Percentiles rank a stretch among this genome's conserved stretches.
phyloP scores from a whole-genome alignment of 2,329 filamentous ascomycete species.

The Teratosphaeria pseudoeucalypti region DNA sequence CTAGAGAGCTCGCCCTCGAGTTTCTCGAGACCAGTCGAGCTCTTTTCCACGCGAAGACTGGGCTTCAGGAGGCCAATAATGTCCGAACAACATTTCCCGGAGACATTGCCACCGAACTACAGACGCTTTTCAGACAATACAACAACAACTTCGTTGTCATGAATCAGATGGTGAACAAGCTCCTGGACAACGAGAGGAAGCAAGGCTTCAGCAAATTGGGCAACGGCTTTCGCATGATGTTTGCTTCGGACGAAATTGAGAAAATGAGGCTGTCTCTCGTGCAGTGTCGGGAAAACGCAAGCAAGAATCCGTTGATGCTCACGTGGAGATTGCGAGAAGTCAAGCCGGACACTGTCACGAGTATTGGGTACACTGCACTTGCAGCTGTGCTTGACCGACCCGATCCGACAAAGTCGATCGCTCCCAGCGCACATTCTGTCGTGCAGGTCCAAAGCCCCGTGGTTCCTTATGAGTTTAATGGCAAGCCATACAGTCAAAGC shows the following conservation, averaged over 20 bases:
- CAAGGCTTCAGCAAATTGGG: slow-evolving; percentile 50
- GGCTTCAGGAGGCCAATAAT: slow-evolving; percentile 36
- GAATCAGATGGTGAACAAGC: slow-evolving; percentile 51
- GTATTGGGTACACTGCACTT: slow-evolving; percentile 51
- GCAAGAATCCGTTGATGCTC: slow-evolving; percentile 41
- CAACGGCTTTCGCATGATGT: slow-evolving; percentile 54
- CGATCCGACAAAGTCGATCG: slow-evolving; percentile 18
- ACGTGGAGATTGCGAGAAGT: slow-evolving; percentile 51
- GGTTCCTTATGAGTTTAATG: neutral
- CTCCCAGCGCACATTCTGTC: neutral
- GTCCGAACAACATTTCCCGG: slow-evolving; percentile 45
- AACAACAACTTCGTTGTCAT: slow-evolving; percentile 53
- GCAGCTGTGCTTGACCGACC: slow-evolving; percentile 53
- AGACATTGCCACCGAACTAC: slow-evolving; percentile 54
- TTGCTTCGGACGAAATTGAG: slow-evolving; percentile 50
- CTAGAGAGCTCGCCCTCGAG: slow-evolving; percentile 51
- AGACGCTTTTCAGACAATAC: slow-evolving; percentile 52
- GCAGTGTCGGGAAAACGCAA: slow-evolving; percentile 50
- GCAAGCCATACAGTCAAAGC: neutral
- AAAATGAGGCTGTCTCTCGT: slow-evolving; percentile 48
- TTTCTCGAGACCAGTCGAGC: slow-evolving; percentile 58
- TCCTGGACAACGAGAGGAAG: slow-evolving; percentile 53
- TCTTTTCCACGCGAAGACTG: slow-evolving; percentile 58
- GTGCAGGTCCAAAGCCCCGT: neutral
- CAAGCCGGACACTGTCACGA: neutral